phyloP scores from a whole-genome alignment of 2,329 filamentous ascomycete species.

The Beauveria sp. region DNA sequence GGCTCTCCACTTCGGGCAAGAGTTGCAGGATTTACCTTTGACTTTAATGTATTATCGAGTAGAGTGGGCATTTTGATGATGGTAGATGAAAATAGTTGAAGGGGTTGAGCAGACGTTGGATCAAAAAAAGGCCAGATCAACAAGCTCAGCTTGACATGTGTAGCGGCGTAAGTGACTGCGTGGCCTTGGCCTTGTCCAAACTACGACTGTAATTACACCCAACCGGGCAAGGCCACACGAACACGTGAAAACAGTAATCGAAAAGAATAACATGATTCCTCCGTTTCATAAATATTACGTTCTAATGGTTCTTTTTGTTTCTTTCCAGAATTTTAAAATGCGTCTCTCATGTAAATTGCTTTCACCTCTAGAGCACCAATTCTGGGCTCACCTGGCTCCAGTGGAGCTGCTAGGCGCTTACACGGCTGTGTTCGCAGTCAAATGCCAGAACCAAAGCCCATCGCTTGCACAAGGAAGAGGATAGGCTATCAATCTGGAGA shows the following conservation, averaged over 20 bases:
- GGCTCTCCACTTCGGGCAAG: neutral
- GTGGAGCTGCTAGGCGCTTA: neutral
- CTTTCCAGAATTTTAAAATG: no score
- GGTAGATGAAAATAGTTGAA: neutral
- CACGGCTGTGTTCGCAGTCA: neutral
- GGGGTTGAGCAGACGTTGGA: neutral
- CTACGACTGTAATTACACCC: no score
- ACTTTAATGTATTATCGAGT: slow-evolving; percentile 61
- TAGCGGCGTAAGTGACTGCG: neutral
- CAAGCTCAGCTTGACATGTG: neutral
- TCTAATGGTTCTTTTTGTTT: no score
- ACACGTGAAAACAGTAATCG: no score
- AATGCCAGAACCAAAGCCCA: neutral
- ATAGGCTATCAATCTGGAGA: neutral
- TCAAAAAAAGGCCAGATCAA: neutral
- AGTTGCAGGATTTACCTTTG: slow-evolving; percentile 44
- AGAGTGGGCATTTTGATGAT: slow-evolving; percentile 55
- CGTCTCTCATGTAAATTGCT: no score
- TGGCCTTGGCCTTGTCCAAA: neutral
- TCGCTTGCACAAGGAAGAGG: neutral
- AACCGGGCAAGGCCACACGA: neutral
- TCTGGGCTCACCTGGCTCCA: neutral
- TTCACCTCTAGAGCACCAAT: neutral
- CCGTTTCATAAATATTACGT: no score
- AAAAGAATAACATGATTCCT: no score